A percentile compares a stretch with the other conserved stretches of the same genome.
These are phyloP conservation scores for Lachnellula subtilissima DNA, from an alignment of 2,329 filamentous ascomycete genomes.

Conservation along the genomic window DNA sequence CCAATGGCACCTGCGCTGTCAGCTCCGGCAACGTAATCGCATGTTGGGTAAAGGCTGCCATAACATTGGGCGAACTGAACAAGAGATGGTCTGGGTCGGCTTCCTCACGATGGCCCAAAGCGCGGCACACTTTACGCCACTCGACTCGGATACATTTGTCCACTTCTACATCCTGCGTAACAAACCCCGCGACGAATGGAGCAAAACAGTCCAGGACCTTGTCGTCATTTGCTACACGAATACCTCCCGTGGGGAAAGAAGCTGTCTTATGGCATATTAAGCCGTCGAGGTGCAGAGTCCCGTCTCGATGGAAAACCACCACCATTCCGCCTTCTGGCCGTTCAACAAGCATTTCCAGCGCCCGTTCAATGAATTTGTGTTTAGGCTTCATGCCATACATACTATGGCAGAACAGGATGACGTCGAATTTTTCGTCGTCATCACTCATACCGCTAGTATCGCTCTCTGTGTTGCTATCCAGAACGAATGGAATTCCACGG, in stretches of 20 bases:
- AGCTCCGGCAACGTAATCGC: constrained; percentile 42
- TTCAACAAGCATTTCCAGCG: constrained; percentile 44
- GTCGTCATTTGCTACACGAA: constrained; percentile 43
- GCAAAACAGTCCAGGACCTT: constrained; percentile 46
- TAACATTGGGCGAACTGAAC: constrained; percentile 46
- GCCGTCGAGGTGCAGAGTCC: constrained; percentile 39
- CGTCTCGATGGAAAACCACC: constrained; percentile 52
- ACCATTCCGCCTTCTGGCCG: constrained; percentile 39
- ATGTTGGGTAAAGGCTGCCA: constrained; percentile 46
- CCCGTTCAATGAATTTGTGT: constrained; percentile 39
- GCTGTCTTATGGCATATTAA: constrained; percentile 45
- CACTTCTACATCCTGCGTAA: constrained; percentile 30
- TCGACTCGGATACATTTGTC: constrained; percentile 30
- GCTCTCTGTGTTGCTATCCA: constrained; percentile 24
- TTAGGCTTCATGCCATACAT: constrained; percentile 56
- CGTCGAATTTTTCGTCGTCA: constrained; percentile 41
- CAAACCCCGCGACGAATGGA: constrained; percentile 46
- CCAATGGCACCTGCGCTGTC: constrained; percentile 33
- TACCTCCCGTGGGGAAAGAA: constrained; percentile 41
- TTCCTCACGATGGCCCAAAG: constrained; percentile 38
- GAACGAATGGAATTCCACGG: constrained; percentile 35
- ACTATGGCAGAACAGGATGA: constrained; percentile 59
- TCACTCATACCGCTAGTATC: constrained; percentile 19
- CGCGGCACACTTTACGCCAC: constrained; percentile 51
- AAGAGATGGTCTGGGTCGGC: constrained; percentile 35